Evolutionary conservation across 345 rosid genomes (phyloP), one percentile per base, ranked within the genome.

Genomic region (Brassica rapa): DNA sequence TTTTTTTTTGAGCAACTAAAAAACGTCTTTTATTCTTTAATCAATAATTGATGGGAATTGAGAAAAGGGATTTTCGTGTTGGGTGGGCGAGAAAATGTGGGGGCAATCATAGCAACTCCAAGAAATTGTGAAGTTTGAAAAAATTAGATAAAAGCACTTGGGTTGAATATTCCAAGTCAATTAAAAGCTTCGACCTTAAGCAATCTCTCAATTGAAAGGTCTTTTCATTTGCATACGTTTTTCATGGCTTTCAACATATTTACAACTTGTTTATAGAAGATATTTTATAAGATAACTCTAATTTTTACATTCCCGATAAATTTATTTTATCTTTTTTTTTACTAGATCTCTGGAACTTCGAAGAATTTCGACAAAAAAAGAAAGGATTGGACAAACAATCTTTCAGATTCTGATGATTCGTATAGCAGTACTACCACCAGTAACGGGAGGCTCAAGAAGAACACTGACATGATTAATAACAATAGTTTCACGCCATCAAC

Each of bases 401-500:
- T 83, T 23, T 89, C 92, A 0, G 97, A 91, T 57, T 93, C 97
- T 0, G 94, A 90, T 80, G 98, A 91, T 39, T 93, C 98, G 0
- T 88, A 88, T 80, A 90, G 96, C 78, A 85, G 87, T 80, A 82
- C 82, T 49, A 41, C 49, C 11, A 86, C 84, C 49, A 86, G 95
- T 85, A 66, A 85, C 77, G 81, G 86, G 72, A 78, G 82, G 78
- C 74, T 85, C 72, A 85, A 86, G 19, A 84, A 67, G 68, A 75
- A 75, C 69, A 68, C 15, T 35, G 83, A 59, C 65, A 80, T 4
- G 75, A 61, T 64, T 80, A 85, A 71, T 74, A 41, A 37, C 43
- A 56, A 75, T 43, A 90, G 93, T 80, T 93, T 93, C 77, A 85
- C 86, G 0, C 98, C 98, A 0, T 87, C 97, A 2, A 95, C 98